Evolutionary conservation across 768 basidiomycete species (phyloP).

Genomic region (Clavulina sp.): DNA sequence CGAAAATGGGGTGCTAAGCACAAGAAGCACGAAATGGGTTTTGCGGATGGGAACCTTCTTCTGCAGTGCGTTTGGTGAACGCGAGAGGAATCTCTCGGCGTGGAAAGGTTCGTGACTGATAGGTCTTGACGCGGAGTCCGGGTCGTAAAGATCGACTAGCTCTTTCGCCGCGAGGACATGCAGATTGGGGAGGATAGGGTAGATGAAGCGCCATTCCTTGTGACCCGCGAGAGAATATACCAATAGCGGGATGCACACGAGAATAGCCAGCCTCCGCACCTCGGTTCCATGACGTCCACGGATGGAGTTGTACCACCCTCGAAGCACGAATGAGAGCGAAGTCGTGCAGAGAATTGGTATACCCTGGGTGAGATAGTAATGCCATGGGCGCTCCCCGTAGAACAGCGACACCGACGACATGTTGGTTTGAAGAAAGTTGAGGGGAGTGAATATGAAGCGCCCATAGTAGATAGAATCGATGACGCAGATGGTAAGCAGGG

Average conservation of each 20-base stretch:
- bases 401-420: conserved; percentile 76
- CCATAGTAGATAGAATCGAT: conserved; percentile 62
- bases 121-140: no score
- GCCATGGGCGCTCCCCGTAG: conserved; percentile 73
- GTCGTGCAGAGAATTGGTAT: conserved; percentile 69
- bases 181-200: conserved; percentile 72
- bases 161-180: conserved; percentile 65
- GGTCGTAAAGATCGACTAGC: conserved; percentile 42
- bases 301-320: conserved; percentile 34
- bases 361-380: conserved; percentile 78
- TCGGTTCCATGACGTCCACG: background rate
- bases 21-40: conserved; percentile 21
- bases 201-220: conserved; percentile 96
- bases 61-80: no score
- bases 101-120: background rate
- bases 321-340: conserved; percentile 52
- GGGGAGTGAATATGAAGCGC: conserved; percentile 46
- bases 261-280: conserved; percentile 25
- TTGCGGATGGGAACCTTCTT: conserved; percentile 16
- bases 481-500: conserved; percentile 18
- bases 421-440: conserved; percentile 74
- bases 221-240: conserved; percentile 73
- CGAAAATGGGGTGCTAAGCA: conserved; percentile 43
- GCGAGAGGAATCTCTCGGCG: conserved; percentile 4
- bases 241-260: conserved; percentile 41